phyloP scores from a whole-genome alignment of 2,329 filamentous ascomycete species.

The Rhinocladiella mackenziei region DNA sequence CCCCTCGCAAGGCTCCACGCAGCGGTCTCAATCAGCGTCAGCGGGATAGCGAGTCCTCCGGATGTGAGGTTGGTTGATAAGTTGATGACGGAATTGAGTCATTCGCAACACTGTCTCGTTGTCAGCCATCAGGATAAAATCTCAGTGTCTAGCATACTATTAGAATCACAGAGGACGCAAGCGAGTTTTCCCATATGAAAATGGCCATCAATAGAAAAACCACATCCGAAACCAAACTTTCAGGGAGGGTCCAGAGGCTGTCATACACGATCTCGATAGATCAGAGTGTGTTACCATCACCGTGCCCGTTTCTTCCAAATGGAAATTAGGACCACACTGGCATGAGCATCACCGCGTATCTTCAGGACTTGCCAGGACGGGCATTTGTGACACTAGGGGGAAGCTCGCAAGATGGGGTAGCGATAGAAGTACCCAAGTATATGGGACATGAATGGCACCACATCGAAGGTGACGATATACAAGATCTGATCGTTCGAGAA shows the following conservation, averaged over 20 bases:
- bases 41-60: no score
- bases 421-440: slow-evolving; percentile 35
- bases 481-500: slow-evolving; percentile 45
- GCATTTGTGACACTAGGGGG: slow-evolving; percentile 29
- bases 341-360: slow-evolving; percentile 46
- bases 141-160: no score
- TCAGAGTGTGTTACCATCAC: slow-evolving; percentile 42
- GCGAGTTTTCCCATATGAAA: no score
- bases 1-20: no score
- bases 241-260: slow-evolving; percentile 8
- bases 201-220: slow-evolving; percentile 12
- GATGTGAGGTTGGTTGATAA: no score
- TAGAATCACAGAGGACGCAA: no score
- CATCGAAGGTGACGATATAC: slow-evolving; percentile 26
- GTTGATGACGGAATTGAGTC: no score
- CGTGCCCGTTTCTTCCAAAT: slow-evolving; percentile 43
- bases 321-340: slow-evolving; percentile 51
- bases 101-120: no score
- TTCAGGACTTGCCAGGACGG: slow-evolving; percentile 42
- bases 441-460: slow-evolving; percentile 49
- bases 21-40: no score
- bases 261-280: slow-evolving; percentile 37
- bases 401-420: slow-evolving; percentile 11
- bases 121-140: no score
- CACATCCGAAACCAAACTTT: slow-evolving; percentile 9